Conservation (phyloP, 371 early-diverging fungal genomes). For the Apophysomyces sp. region DNA sequence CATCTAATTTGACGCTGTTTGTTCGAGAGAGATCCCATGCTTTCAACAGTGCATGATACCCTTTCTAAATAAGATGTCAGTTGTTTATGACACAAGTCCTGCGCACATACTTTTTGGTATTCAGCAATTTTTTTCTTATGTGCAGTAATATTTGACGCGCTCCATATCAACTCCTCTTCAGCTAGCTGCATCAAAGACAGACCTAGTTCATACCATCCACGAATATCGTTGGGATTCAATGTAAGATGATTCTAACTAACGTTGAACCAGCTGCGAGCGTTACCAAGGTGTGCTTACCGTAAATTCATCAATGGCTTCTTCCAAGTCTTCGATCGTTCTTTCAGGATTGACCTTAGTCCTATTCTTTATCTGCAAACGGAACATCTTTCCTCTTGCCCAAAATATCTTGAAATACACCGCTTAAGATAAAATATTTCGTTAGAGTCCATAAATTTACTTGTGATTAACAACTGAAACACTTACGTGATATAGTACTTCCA, state of each 20-base stretch:
- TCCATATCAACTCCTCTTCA: slow-evolving; percentile 68
- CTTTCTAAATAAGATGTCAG: slow-evolving; percentile 37
- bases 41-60: slow-evolving; percentile 54
- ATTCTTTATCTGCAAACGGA: slow-evolving; percentile 56
- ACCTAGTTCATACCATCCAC: slow-evolving; percentile 69
- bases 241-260: slow-evolving; percentile 40
- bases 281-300: slow-evolving; percentile 30
- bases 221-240: slow-evolving; percentile 57
- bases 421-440: slow-evolving; percentile 1
- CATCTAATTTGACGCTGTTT: neutral
- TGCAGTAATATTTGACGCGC: slow-evolving; percentile 58
- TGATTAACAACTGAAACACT: neutral
- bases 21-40: slow-evolving; percentile 27
- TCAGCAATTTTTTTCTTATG: slow-evolving; percentile 51
- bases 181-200: slow-evolving; percentile 55
- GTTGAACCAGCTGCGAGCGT: neutral
- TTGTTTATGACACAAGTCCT: too few species aligned
- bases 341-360: slow-evolving; percentile 52
- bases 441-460: neutral
- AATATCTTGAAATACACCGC: slow-evolving; percentile 52
- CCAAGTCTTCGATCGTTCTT: slow-evolving; percentile 58
- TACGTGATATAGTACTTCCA: slow-evolving; percentile 27
- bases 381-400: slow-evolving; percentile 63
- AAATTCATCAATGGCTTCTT: slow-evolving; percentile 61
- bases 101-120: slow-evolving; percentile 59